Evolutionary conservation across 257 asterid species (phyloP).

Genomic region (Orobanche coerulescens): DNA sequence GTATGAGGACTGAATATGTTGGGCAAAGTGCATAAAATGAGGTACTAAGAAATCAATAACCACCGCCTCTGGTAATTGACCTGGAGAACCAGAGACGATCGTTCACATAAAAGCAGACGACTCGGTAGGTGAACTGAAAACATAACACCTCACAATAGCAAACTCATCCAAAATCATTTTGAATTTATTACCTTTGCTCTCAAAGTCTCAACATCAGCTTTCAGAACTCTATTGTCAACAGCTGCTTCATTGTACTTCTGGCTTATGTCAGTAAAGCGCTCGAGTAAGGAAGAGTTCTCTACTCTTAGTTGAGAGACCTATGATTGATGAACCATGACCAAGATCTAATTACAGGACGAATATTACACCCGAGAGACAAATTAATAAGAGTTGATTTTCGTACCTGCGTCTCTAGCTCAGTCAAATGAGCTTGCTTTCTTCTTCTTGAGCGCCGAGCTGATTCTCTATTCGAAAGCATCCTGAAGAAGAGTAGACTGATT

Average conservation of each 20-base stretch:
- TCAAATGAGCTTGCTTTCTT: constrained; percentile 91
- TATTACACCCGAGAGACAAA: background rate
- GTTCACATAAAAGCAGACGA: background rate
- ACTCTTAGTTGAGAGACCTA: constrained; percentile 74
- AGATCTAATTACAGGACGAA: constrained; percentile 10
- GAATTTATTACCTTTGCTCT: constrained; percentile 65
- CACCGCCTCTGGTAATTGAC: background rate
- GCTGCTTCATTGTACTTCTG: constrained; percentile 86
- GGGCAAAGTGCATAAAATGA: background rate
- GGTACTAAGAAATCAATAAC: background rate
- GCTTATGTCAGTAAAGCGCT: constrained; percentile 73
- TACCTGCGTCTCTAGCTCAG: constrained; percentile 93
- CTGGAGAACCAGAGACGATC: background rate
- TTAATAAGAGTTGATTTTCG: background rate
- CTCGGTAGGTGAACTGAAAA: background rate
- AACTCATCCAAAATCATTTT: background rate
- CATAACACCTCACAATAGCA: background rate
- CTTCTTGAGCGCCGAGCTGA: constrained; percentile 98
- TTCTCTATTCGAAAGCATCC: constrained; percentile 99
- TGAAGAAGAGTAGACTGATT: constrained; percentile 26
- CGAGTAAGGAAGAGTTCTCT: constrained; percentile 71
- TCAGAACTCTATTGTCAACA: constrained; percentile 89
- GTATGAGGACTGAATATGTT: background rate
- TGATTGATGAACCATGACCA: constrained; percentile 20
- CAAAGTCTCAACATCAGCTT: constrained; percentile 92